A percentile compares a stretch with the other conserved stretches of the same genome.
Evolutionary conservation across 1,139 yeast genomes (phyloP).

Genomic region (Williopsis jadinii): DNA sequence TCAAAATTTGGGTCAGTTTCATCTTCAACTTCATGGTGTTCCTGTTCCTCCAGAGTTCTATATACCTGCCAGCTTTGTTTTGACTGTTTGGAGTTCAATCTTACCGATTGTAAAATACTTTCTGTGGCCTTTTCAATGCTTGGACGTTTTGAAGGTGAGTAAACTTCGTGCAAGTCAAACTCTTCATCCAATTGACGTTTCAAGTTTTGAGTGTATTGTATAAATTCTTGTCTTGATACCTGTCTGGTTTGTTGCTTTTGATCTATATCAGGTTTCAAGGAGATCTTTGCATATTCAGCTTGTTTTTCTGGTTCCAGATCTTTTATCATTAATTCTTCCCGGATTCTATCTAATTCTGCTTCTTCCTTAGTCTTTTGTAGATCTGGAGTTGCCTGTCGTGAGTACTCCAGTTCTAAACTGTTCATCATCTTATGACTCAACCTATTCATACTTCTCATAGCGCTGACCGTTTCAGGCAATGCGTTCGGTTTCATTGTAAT

Average conservation of each 20-base stretch:
- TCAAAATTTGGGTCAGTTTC: conserved; percentile 19
- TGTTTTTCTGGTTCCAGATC: conserved; percentile 52
- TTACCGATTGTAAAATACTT: conserved; percentile 45
- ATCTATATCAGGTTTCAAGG: conserved; percentile 32
- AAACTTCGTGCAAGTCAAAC: conserved; percentile 38
- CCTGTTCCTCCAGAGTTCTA: conserved; percentile 21
- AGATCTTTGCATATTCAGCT: conserved; percentile 52
- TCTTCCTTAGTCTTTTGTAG: conserved; percentile 29
- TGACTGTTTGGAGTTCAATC: conserved; percentile 48
- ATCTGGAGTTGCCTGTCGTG: conserved; percentile 26
- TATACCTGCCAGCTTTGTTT: conserved; percentile 39
- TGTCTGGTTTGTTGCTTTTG: not conserved
- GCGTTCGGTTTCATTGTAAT: conserved; percentile 69
- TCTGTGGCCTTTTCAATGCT: conserved; percentile 40
- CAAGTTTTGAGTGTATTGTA: conserved; percentile 21
- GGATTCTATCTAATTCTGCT: conserved; percentile 24
- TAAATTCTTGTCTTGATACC: conserved; percentile 15
- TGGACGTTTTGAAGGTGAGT: conserved; percentile 28
- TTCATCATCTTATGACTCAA: conserved; percentile 77
- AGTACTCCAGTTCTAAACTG: conserved; percentile 37
- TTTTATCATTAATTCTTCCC: conserved; percentile 47
- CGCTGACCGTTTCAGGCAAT: conserved; percentile 61
- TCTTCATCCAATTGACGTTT: conserved; percentile 25
- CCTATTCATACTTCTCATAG: conserved; percentile 83
- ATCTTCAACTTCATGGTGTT: conserved; percentile 16